phyloP scores from a whole-genome alignment of 1,139 yeast genomes.

The Pichia sp. region DNA sequence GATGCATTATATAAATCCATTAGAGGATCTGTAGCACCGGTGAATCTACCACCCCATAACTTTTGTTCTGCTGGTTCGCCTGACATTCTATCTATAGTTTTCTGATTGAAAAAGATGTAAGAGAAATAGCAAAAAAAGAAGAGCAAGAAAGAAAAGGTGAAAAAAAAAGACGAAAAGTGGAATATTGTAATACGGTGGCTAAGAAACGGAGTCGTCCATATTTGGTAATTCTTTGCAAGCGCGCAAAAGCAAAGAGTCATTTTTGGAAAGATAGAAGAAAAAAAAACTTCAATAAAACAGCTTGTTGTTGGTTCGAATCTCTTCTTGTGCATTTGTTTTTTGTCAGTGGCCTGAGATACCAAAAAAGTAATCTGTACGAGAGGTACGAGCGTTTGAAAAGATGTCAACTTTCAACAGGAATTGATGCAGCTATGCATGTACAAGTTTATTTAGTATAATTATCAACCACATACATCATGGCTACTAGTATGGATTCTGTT shows the following conservation, averaged over 20 bases:
- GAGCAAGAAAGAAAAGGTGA: background rate
- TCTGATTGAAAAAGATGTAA: background rate
- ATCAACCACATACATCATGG: background rate
- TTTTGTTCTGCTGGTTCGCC: conserved; percentile 37
- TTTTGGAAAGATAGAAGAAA: too few relatives aligned
- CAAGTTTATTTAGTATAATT: background rate
- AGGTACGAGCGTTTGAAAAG: background rate
- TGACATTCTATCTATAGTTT: background rate
- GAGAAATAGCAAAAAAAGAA: background rate
- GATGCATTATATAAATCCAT: conserved; percentile 98
- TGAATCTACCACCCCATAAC: conserved; percentile 98
- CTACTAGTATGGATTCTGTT: conserved; percentile 45
- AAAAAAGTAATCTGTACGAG: background rate
- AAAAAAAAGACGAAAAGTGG: background rate
- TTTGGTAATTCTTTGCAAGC: background rate
- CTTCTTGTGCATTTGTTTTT: background rate
- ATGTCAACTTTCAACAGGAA: background rate
- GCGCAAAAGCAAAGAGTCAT: background rate
- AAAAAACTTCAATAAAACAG: too few relatives aligned
- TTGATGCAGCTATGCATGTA: too few relatives aligned
- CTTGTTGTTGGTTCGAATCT: background rate
- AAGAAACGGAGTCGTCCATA: background rate
- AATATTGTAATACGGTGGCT: background rate
- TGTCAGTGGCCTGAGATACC: too few relatives aligned
- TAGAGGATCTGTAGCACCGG: conserved; percentile 93